phyloP scores from a whole-genome alignment of 306 rosid species.

The Cucurbita maxima region DNA sequence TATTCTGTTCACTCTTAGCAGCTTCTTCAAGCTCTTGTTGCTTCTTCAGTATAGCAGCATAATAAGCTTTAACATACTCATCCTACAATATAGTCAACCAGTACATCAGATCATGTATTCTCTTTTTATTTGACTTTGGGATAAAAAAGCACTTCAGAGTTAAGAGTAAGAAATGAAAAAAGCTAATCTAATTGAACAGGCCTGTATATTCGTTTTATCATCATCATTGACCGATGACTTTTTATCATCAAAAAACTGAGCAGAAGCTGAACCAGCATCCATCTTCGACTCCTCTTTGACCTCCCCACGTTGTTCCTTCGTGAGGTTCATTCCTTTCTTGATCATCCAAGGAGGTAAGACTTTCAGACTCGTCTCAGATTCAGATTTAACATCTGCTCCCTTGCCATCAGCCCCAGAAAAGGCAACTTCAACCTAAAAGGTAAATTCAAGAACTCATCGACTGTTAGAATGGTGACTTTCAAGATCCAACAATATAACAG shows the following conservation, averaged over 20 bases:
- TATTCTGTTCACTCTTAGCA: constrained; percentile 25
- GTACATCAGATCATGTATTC: background rate
- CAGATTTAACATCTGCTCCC: constrained; percentile 54
- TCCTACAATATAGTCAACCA: constrained; percentile 33
- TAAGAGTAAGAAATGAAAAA: background rate
- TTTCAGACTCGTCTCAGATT: constrained; percentile 39
- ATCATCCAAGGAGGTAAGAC: constrained; percentile 98
- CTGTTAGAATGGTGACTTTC: background rate
- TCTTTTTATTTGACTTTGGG: background rate
- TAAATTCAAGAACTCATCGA: constrained; percentile 1
- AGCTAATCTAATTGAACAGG: constrained; percentile 11
- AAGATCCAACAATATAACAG: background rate
- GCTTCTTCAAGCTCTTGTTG: constrained; percentile 59
- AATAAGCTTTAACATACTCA: constrained; percentile 79
- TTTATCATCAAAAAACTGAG: constrained; percentile 51
- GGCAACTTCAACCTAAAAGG: constrained; percentile 68
- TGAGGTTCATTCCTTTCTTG: constrained; percentile 77
- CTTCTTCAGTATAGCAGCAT: constrained; percentile 60
- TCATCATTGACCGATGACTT: constrained; percentile 32
- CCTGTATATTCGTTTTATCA: constrained; percentile 49
- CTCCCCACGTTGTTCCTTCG: constrained; percentile 89
- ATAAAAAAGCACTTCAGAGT: background rate
- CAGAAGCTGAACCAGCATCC: constrained; percentile 44
- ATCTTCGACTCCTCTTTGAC: constrained; percentile 50
- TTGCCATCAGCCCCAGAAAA: constrained; percentile 54